phyloP scores from a whole-genome alignment of 345 rosid species.

The Populus tremula region DNA sequence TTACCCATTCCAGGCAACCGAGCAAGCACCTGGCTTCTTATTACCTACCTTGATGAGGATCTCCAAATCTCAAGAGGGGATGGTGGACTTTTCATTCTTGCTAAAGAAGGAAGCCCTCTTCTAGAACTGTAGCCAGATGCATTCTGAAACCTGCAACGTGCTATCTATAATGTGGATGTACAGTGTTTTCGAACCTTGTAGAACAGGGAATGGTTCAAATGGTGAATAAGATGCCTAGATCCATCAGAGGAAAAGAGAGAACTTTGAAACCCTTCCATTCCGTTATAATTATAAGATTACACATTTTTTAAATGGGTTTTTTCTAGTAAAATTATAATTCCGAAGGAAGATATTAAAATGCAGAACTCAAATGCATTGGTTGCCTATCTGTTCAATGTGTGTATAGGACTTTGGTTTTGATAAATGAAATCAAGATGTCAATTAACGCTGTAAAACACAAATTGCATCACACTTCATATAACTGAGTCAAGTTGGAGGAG shows the following conservation, averaged over 20 bases:
- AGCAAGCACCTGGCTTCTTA: conserved; percentile 77
- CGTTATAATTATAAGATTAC: background rate
- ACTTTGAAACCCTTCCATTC: background rate
- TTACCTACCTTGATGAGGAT: conserved; percentile 83
- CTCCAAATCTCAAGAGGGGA: conserved; percentile 91
- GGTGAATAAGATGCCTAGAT: background rate
- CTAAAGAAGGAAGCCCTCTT: conserved; percentile 82
- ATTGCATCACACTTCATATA: background rate
- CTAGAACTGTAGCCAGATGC: conserved; percentile 44
- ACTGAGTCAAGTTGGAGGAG: background rate
- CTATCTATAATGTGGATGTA: background rate
- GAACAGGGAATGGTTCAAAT: background rate
- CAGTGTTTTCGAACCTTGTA: background rate
- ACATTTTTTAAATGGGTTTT: background rate
- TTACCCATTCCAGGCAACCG: conserved; percentile 76
- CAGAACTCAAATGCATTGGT: background rate
- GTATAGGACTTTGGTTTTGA: background rate
- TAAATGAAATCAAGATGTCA: background rate
- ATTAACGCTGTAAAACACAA: background rate
- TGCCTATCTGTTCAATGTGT: background rate
- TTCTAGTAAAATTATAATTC: background rate
- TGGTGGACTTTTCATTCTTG: conserved; percentile 94
- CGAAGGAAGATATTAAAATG: background rate
- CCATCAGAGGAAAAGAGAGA: background rate
- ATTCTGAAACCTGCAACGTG: background rate